Conservation (phyloP, 768 basidiomycete genomes). For the Paxillus rubicundulus region DNA sequence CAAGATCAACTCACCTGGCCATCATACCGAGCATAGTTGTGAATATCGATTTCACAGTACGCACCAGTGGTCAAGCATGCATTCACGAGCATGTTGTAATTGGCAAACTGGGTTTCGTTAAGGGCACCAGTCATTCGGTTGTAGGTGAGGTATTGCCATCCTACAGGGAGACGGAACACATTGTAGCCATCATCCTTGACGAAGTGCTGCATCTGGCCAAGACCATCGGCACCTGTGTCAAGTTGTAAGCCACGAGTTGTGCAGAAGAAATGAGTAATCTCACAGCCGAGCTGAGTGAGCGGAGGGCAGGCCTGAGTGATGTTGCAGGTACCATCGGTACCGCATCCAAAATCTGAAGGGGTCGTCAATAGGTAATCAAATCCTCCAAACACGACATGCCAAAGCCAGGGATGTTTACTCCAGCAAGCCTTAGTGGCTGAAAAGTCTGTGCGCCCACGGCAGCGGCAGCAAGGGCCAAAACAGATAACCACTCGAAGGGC, state of each 20-base stretch:
- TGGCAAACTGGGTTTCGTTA: constrained; percentile 6
- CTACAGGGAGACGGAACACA: constrained; percentile 55
- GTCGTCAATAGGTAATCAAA: not conserved
- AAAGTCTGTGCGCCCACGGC: constrained; percentile 17
- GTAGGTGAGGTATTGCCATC: constrained; percentile 52
- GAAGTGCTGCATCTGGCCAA: constrained; percentile 58
- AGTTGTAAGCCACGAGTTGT: too few species aligned
- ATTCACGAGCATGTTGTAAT: constrained; percentile 10
- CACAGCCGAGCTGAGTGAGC: constrained; percentile 43
- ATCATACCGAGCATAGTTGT: constrained; percentile 13
- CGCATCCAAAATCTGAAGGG: constrained; percentile 45
- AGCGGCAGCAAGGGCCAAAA: constrained; percentile 7
- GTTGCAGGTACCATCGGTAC: constrained; percentile 42
- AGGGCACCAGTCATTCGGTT: constrained; percentile 39
- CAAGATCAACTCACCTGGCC: constrained; percentile 1
- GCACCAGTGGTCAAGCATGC: constrained; percentile 11
- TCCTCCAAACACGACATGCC: constrained; percentile 17
- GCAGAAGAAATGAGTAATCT: not conserved
- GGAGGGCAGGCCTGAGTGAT: constrained; percentile 42
- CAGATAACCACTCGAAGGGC: constrained; percentile 15
- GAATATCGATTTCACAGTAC: constrained; percentile 11
- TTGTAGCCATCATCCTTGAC: constrained; percentile 50
- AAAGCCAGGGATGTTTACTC: constrained; percentile 56
- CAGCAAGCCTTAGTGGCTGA: constrained; percentile 34
- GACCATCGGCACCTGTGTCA: constrained; percentile 4